phyloP scores from a whole-genome alignment of 768 basidiomycete species.

The Naganishia randhawae region DNA sequence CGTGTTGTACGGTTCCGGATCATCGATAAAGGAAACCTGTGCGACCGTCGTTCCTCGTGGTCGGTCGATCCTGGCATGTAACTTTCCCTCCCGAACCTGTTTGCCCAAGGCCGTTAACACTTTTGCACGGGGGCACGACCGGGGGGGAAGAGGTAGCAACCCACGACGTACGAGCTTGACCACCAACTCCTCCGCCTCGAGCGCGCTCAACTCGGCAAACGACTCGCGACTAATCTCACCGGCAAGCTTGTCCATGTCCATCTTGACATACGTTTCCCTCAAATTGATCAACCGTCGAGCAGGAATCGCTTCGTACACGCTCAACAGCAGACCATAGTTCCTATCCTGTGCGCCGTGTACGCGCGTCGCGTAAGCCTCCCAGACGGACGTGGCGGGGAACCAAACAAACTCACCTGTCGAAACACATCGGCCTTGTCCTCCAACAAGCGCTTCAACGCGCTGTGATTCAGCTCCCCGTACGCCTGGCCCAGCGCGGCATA shows the following conservation, averaged over 20 bases:
- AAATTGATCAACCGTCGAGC: slow-evolving; percentile 18
- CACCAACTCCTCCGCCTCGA: slow-evolving; percentile 21
- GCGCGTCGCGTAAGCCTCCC: not conserved
- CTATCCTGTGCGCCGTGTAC: slow-evolving; percentile 21
- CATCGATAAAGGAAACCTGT: slow-evolving; percentile 19
- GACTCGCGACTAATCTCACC: slow-evolving; percentile 2
- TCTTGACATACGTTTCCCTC: slow-evolving; percentile 18
- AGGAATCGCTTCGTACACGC: slow-evolving; percentile 9
- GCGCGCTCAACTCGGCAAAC: not conserved
- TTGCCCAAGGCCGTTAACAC: not conserved
- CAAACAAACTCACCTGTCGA: not conserved
- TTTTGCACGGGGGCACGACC: too few species aligned
- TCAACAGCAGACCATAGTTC: slow-evolving; percentile 13
- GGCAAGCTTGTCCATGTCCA: slow-evolving; percentile 8
- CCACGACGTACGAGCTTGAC: slow-evolving; percentile 11
- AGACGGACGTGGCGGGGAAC: not conserved
- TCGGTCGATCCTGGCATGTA: slow-evolving; percentile 15
- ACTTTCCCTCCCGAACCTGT: slow-evolving; percentile 16
- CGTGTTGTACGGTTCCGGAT: slow-evolving; percentile 24
- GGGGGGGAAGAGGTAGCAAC: too few species aligned
- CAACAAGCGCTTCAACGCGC: slow-evolving; percentile 6
- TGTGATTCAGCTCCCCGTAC: slow-evolving; percentile 14
- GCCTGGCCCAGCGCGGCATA: slow-evolving; percentile 18
- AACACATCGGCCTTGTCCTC: not conserved
- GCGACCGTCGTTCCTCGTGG: not conserved